Evolutionary conservation across 305 asterid genomes (phyloP).

Genomic region (Vinca major): DNA sequence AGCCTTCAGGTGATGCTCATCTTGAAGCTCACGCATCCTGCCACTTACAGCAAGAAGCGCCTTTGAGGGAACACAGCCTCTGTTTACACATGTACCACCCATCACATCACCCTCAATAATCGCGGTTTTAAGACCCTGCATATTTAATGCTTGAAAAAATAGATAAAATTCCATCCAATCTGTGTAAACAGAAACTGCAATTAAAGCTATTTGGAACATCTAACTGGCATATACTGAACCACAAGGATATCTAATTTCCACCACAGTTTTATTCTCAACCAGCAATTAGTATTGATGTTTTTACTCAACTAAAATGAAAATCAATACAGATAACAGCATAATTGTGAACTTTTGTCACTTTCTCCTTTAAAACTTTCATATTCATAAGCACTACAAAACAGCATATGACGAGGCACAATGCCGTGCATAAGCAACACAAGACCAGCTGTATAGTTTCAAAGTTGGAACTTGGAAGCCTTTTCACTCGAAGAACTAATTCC

Average conservation of each 20-base stretch:
- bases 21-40: slow-evolving; percentile 87
- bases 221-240: neutral
- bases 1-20: slow-evolving; percentile 76
- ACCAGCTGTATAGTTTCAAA: neutral
- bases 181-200: neutral
- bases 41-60: slow-evolving; percentile 97
- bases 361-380: too few species aligned
- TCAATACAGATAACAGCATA: too few species aligned
- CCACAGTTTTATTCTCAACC: neutral
- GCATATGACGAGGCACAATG: neutral
- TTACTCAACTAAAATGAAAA: too few species aligned
- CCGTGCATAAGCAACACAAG: neutral
- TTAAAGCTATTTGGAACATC: neutral
- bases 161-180: neutral
- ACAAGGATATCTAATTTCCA: neutral
- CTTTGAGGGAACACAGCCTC: slow-evolving; percentile 92
- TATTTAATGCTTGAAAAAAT: neutral
- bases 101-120: slow-evolving; percentile 80
- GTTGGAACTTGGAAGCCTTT: neutral
- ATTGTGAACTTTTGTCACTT: too few species aligned
- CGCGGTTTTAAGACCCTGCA: slow-evolving; percentile 86
- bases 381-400: neutral
- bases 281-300: neutral
- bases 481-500: neutral
- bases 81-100: slow-evolving; percentile 87